A percentile compares a stretch with the other conserved stretches of the same genome.
phyloP scores from a whole-genome alignment of 2,329 filamentous ascomycete species.

The Cordyceps militaris region DNA sequence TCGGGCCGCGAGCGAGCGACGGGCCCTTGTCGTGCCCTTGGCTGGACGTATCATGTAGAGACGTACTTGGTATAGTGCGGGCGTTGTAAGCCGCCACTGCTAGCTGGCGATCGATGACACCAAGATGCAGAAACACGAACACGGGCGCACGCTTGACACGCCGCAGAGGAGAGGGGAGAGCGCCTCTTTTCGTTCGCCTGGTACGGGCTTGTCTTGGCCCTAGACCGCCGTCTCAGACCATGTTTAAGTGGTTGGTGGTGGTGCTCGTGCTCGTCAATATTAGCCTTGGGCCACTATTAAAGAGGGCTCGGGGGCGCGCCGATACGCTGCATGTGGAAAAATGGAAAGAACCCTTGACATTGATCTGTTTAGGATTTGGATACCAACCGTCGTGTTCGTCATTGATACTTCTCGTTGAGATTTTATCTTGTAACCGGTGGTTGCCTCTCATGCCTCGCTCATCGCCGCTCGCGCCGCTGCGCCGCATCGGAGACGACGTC shows the following conservation, averaged over 20 bases:
- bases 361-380: not conserved
- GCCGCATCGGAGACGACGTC: slow-evolving; percentile 7
- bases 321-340: too few species aligned
- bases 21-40: too few species aligned
- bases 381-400: not conserved
- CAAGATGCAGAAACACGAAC: not conserved
- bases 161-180: too few species aligned
- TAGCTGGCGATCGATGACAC: not conserved
- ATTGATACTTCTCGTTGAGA: not conserved
- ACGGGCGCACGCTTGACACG: too few species aligned
- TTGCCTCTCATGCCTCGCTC: not conserved
- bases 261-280: not conserved
- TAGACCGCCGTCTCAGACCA: slow-evolving; percentile 6
- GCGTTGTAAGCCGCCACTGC: not conserved
- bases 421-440: not conserved
- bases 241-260: slow-evolving; percentile 1
- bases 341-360: not conserved
- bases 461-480: slow-evolving; percentile 2
- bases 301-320: not conserved
- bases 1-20: too few species aligned
- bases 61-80: not conserved
- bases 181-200: not conserved
- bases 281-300: not conserved
- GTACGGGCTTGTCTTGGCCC: not conserved
- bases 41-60: not conserved